A percentile compares a stretch with the other conserved stretches of the same genome.
These are phyloP conservation scores for Babesia ovata DNA, from an alignment of 169 alveolate genomes.

Conservation along the genomic window DNA sequence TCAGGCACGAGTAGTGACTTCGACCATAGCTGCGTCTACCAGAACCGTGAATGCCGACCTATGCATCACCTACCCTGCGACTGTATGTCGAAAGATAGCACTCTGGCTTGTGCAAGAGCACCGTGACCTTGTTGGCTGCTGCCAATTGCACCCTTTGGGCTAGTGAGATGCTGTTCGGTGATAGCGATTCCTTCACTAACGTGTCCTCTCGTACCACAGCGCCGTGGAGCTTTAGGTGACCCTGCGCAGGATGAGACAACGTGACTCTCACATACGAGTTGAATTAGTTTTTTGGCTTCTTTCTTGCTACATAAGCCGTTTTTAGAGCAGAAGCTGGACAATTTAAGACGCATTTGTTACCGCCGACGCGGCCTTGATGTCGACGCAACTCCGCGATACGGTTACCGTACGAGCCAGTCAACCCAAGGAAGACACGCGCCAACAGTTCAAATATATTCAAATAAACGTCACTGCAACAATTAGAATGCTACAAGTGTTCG, in stretches of 20 bases:
- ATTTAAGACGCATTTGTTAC: slow-evolving; percentile 7
- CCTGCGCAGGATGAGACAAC: not conserved
- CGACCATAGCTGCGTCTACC: slow-evolving; percentile 54
- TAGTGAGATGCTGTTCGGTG: slow-evolving; percentile 5
- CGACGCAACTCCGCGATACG: no score
- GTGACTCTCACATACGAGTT: slow-evolving; percentile 19
- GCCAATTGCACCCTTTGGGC: slow-evolving; percentile 1
- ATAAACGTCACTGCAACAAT: no score
- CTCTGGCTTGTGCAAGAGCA: slow-evolving; percentile 63
- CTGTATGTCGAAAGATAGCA: slow-evolving; percentile 53
- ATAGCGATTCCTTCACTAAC: not conserved
- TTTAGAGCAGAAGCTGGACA: slow-evolving; percentile 23
- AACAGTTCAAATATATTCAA: no score
- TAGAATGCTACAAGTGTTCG: no score
- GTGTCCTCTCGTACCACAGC: slow-evolving; percentile 16
- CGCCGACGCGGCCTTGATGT: not conserved
- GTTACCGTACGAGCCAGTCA: no score
- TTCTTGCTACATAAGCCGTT: slow-evolving; percentile 32
- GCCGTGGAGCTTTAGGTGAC: slow-evolving; percentile 21
- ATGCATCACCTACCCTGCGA: slow-evolving; percentile 13
- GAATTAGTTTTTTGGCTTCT: slow-evolving; percentile 52
- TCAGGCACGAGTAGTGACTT: slow-evolving; percentile 40
- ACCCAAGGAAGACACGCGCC: no score
- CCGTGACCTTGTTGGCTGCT: slow-evolving; percentile 31
- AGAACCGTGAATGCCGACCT: not conserved